phyloP scores from a whole-genome alignment of 306 rosid species.

The Trifolium subterraneum region DNA sequence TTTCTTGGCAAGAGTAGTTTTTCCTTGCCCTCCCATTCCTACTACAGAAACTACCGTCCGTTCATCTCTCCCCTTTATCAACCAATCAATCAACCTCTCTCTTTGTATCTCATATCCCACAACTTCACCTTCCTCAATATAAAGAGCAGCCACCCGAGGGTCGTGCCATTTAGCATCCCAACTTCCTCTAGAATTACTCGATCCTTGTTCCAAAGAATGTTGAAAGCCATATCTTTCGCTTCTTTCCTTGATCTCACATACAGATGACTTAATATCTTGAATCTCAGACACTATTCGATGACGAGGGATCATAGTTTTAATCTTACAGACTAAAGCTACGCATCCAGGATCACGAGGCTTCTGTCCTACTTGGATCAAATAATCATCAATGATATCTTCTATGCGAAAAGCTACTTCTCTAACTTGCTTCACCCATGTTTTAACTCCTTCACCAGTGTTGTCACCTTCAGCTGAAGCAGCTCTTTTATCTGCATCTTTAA shows the following conservation, averaged over 20 bases:
- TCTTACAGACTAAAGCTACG: neutral
- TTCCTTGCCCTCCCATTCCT: constrained; percentile 9
- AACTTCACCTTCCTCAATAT: neutral
- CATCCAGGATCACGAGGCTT: neutral
- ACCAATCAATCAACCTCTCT: neutral
- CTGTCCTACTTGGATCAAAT: neutral
- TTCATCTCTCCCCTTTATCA: neutral
- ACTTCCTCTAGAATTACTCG: too few relatives aligned
- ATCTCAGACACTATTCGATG: neutral
- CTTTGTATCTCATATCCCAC: neutral
- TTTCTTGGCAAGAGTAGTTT: neutral
- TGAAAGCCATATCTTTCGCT: neutral
- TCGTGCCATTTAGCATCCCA: neutral
- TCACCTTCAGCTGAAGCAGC: neutral
- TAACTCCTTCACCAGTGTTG: neutral
- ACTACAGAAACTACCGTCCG: neutral
- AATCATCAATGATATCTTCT: constrained; percentile 1
- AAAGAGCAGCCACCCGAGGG: neutral
- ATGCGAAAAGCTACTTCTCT: neutral
- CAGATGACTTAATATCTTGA: neutral
- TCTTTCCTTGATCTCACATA: neutral
- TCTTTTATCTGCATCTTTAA: constrained; percentile 2
- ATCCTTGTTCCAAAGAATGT: neutral
- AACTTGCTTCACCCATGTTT: constrained; percentile 2
- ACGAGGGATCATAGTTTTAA: neutral